phyloP scores from a whole-genome alignment of 1,284 basidiomycete species.

The Trichosporon sp. region DNA sequence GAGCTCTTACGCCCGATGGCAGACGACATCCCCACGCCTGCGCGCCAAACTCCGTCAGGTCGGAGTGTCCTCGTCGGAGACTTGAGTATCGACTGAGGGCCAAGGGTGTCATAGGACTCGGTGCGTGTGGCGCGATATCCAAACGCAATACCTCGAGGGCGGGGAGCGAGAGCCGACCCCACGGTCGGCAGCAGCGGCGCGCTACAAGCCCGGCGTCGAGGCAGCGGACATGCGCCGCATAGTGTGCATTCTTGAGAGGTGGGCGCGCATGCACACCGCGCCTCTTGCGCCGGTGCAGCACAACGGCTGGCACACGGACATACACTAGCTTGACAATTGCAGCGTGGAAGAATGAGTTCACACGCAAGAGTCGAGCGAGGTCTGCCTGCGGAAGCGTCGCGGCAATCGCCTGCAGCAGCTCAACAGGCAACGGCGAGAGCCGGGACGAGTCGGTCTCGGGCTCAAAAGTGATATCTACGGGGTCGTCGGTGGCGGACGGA shows the following conservation, averaged over 20 bases:
- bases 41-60: too few relatives aligned
- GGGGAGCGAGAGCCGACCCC: background rate
- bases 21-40: background rate
- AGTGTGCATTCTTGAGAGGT: background rate
- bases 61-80: too few relatives aligned
- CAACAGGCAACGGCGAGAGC: background rate
- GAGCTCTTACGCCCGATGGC: background rate
- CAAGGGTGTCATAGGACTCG: background rate
- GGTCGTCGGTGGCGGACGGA: too few relatives aligned
- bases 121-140: background rate
- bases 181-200: background rate
- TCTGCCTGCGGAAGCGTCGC: background rate
- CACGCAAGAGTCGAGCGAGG: background rate
- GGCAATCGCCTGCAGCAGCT: background rate
- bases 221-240: background rate
- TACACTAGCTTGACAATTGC: background rate
- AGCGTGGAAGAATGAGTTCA: background rate
- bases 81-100: too few relatives aligned
- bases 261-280: background rate
- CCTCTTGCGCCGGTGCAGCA: background rate
- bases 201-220: background rate
- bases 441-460: background rate
- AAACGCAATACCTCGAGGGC: background rate
- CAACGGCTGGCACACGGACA: background rate
- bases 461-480: background rate